Evolutionary conservation across 257 asterid species (phyloP).

Genomic region (Solanum dulcamara): DNA sequence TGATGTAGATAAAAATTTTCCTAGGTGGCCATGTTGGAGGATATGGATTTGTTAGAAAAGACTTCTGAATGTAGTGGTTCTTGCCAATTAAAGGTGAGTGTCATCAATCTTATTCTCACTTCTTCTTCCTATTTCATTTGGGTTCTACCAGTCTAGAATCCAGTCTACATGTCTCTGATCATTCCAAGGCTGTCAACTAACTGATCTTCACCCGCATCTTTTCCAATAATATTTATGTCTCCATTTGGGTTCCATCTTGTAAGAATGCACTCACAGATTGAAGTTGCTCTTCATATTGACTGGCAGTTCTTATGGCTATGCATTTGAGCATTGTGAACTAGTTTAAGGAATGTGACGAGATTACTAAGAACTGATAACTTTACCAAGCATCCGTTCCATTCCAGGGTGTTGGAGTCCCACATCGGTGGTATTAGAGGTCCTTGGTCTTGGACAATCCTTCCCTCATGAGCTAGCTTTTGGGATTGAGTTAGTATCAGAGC

Average conservation of each 20-base stretch:
- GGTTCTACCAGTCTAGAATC: neutral
- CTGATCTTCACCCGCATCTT: neutral
- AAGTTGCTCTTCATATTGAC: neutral
- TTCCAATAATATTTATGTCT: neutral
- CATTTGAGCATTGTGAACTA: neutral
- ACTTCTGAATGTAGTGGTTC: conserved; percentile 43
- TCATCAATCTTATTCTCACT: neutral
- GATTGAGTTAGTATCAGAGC: neutral
- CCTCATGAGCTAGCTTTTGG: neutral
- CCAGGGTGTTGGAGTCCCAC: neutral
- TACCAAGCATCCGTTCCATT: neutral
- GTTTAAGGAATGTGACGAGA: neutral
- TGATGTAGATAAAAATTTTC: neutral
- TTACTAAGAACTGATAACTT: neutral
- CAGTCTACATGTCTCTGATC: neutral
- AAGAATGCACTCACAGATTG: neutral
- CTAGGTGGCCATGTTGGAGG: conserved; percentile 39
- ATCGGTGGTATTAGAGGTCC: neutral
- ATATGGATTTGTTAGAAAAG: conserved; percentile 17
- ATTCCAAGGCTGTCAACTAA: neutral
- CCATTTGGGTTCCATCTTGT: neutral
- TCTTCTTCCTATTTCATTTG: neutral
- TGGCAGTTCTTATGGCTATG: neutral
- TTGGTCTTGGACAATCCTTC: neutral
- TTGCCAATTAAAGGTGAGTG: conserved; percentile 66